A percentile compares a stretch with the other conserved stretches of the same genome.
These are phyloP conservation scores for Pythium scleroteichum DNA, from an alignment of 352 stramenopile genomes.

Conservation along the genomic window DNA sequence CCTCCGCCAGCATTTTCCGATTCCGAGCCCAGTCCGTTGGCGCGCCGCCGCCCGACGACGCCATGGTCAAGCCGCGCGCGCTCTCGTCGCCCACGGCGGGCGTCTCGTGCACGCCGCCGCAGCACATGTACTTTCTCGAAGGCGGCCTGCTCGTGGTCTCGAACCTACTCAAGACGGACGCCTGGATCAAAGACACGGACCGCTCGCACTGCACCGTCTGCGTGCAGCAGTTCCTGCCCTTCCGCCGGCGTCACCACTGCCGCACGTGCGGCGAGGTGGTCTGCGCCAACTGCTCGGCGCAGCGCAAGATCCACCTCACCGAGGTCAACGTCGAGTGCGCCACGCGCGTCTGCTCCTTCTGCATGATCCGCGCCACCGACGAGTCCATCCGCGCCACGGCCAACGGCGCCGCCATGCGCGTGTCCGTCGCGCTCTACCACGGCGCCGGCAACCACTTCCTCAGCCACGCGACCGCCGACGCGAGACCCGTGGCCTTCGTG, in stretches of 20 bases:
- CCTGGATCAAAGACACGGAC: constrained; percentile 68
- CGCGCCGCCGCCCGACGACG: not conserved
- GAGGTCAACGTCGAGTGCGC: constrained; percentile 80
- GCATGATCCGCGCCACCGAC: constrained; percentile 73
- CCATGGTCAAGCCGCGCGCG: constrained; percentile 10
- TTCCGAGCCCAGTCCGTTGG: constrained; percentile 17
- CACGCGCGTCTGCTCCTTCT: constrained; percentile 81
- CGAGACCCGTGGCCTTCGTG: not conserved
- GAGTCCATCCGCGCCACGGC: constrained; percentile 51
- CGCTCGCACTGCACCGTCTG: constrained; percentile 82
- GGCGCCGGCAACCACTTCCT: constrained; percentile 4
- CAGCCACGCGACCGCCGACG: not conserved
- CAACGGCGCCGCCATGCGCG: constrained; percentile 45
- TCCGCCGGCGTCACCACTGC: constrained; percentile 76
- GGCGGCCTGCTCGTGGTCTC: constrained; percentile 67
- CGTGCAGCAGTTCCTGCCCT: constrained; percentile 79
- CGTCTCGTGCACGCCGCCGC: constrained; percentile 23
- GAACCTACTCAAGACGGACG: constrained; percentile 67
- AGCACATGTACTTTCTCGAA: constrained; percentile 80
- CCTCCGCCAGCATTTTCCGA: constrained; percentile 18
- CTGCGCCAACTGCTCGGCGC: constrained; percentile 68
- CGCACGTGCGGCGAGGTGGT: constrained; percentile 81
- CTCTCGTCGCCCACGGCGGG: constrained; percentile 20
- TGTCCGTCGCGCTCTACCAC: constrained; percentile 34
- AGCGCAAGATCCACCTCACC: constrained; percentile 69